Evolutionary conservation across 2,329 filamentous ascomycete species (phyloP), one percentile per base, ranked within the genome.

Genomic region (Cytospora paraplurivora): DNA sequence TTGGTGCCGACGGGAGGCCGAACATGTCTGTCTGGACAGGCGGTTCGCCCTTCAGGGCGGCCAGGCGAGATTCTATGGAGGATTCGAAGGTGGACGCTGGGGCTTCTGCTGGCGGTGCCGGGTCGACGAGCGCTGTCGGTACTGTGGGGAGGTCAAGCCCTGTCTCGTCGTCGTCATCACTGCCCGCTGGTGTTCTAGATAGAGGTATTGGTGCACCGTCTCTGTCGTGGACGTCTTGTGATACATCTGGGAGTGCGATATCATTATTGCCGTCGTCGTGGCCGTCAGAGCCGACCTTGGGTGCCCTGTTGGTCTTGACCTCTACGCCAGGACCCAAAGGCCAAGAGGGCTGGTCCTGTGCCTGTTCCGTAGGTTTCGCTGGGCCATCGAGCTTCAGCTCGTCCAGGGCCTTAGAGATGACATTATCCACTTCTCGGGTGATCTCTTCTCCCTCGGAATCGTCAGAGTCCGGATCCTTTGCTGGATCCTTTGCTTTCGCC

Each of bases 401-500:
- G 60, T 84, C 82, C 13, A 77, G 71, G 55, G 80, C 77, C 34
- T 75, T 75, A 3, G 78, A 75, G 15, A 86, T 75, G 10, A 83
- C 72, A 17, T 77, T 71, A 47, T 81, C 74, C 4, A 80, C 75
- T 56, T 82, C 76, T 5, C 71, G 72, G 5, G 71, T 71, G 80
- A 84, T 84, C 2, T 69, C 69, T 38, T 84, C 81, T 1, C 78
- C 78, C n/a, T 85, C 82, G 0, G 83, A 85, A 67, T 84, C 75
- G 56, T 75, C 73, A 19, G 69, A 63, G 34, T 67, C 68, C 13
- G 68, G 66, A 19, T 59, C 53, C 38, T 38, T 54, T 49, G 64
- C 67, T 55, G 13, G 17, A 37, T 47, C 35, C 13, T 55, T 38
- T 10, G 58, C 33, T 17, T 50, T 41, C 32, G 17, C n/a, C 12